Percentiles rank a stretch among this genome's conserved stretches.
Conservation (phyloP, 495 filamentous ascomycete genomes). For the Hypoxylon rickii region DNA sequence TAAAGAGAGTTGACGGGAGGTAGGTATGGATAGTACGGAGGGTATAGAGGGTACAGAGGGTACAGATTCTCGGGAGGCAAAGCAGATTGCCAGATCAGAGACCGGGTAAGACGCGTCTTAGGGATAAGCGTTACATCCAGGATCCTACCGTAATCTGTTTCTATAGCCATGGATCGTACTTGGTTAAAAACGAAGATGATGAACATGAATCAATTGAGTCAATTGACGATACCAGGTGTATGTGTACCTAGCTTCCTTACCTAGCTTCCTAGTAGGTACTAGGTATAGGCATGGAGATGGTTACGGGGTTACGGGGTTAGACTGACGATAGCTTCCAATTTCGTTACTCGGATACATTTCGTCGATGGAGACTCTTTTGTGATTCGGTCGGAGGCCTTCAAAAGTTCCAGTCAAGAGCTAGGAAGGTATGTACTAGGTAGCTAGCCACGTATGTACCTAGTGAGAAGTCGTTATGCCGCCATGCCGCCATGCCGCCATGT, state of each 20-base stretch:
- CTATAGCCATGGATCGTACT: too few species aligned
- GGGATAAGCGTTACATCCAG: not conserved
- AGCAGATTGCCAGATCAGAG: slow-evolving; percentile 32
- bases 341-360: too few species aligned
- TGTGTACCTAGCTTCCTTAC: too few species aligned
- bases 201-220: not conserved
- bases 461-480: not conserved
- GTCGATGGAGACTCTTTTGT: not conserved
- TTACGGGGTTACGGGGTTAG: not conserved
- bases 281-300: too few species aligned
- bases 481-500: too few species aligned
- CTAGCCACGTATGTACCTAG: not conserved
- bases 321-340: too few species aligned
- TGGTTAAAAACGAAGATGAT: not conserved
- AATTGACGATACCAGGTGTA: too few species aligned
- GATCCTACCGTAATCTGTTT: too few species aligned
- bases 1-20: slow-evolving; percentile 5
- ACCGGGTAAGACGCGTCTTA: slow-evolving; percentile 29
- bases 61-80: slow-evolving; percentile 34
- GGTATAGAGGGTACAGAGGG: too few species aligned
- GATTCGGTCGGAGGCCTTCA: not conserved
- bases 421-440: not conserved
- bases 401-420: not conserved
- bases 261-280: too few species aligned
- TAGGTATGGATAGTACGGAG: too few species aligned